Evolutionary conservation across 768 basidiomycete genomes (phyloP).

Genomic region (Guyanaporus albipodus): DNA sequence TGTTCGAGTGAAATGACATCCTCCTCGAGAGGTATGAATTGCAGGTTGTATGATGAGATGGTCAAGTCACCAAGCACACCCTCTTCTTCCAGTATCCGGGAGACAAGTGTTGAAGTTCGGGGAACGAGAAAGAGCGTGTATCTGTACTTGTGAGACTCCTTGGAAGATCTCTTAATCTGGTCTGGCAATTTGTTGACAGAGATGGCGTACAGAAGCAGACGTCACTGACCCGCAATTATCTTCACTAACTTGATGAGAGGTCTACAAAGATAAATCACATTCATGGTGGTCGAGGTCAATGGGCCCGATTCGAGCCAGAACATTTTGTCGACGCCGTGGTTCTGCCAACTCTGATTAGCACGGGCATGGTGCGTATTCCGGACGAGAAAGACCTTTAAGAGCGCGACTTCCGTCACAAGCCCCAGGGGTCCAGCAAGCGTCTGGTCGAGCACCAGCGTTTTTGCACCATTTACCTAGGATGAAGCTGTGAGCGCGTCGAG

Average conservation of each 20-base stretch:
- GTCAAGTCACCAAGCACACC: slow-evolving; percentile 96
- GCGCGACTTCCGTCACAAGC: slow-evolving; percentile 88
- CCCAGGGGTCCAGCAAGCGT: slow-evolving; percentile 88
- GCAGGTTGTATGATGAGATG: slow-evolving; percentile 83
- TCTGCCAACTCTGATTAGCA: slow-evolving; percentile 46
- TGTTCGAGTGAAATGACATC: slow-evolving; percentile 91
- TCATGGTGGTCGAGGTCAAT: slow-evolving; percentile 75
- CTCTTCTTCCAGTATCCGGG: slow-evolving; percentile 86
- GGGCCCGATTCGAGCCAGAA: slow-evolving; percentile 96
- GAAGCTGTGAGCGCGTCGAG: slow-evolving; percentile 7
- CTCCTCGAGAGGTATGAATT: slow-evolving; percentile 90
- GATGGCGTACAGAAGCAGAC: slow-evolving; percentile 4
- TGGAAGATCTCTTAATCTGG: slow-evolving; percentile 81
- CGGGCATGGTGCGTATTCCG: not conserved
- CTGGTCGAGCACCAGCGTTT: slow-evolving; percentile 93
- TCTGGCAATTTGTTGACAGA: slow-evolving; percentile 48
- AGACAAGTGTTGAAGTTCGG: slow-evolving; percentile 79
- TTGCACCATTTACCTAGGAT: slow-evolving; percentile 82
- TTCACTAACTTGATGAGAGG: slow-evolving; percentile 82
- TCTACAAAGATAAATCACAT: slow-evolving; percentile 90
- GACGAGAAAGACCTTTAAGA: slow-evolving; percentile 68
- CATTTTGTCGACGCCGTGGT: slow-evolving; percentile 99
- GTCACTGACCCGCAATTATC: slow-evolving; percentile 77
- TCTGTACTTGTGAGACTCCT: slow-evolving; percentile 69
- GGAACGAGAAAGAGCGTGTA: slow-evolving; percentile 90